Percentiles rank a stretch among this genome's conserved stretches.
These are phyloP conservation scores for Beta lomatogona DNA, from an alignment of 179 eudicot species.

Conservation along the genomic window DNA sequence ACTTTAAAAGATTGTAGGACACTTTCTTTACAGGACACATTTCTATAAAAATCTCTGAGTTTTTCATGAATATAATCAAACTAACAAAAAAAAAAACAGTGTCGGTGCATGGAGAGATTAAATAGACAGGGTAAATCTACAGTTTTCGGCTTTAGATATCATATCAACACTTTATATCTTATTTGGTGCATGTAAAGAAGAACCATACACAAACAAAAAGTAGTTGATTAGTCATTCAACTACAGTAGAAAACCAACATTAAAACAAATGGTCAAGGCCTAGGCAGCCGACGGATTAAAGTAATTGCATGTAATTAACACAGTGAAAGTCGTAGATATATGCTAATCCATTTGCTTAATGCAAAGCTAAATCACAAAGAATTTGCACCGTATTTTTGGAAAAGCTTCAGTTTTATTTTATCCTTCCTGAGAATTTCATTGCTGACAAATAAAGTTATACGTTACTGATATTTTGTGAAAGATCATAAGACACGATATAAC, in stretches of 20 bases:
- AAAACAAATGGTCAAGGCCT: neutral
- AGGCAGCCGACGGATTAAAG: neutral
- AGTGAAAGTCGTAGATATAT: neutral
- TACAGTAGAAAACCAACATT: neutral
- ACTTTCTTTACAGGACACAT: conserved; percentile 7
- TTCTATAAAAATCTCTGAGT: neutral
- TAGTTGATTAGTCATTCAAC: conserved; percentile 11
- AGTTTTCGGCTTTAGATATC: too few relatives aligned
- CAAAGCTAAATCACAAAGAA: neutral
- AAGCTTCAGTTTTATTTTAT: neutral
- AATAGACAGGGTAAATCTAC: neutral
- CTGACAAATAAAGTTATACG: neutral
- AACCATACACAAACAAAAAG: neutral
- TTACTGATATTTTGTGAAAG: neutral
- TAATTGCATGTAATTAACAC: neutral
- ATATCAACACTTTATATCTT: too few relatives aligned
- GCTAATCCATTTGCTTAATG: neutral
- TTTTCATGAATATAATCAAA: conserved; percentile 6
- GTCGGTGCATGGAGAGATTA: neutral
- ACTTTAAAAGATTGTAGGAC: neutral
- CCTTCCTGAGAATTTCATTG: neutral
- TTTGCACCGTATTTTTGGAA: neutral
- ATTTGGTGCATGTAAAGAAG: neutral
- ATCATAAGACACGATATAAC: neutral
- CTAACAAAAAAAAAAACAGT: neutral